Evolutionary conservation across 148 eudicot species (phyloP), one percentile per base, ranked within the genome.

Genomic region (Arbutus unedo): DNA sequence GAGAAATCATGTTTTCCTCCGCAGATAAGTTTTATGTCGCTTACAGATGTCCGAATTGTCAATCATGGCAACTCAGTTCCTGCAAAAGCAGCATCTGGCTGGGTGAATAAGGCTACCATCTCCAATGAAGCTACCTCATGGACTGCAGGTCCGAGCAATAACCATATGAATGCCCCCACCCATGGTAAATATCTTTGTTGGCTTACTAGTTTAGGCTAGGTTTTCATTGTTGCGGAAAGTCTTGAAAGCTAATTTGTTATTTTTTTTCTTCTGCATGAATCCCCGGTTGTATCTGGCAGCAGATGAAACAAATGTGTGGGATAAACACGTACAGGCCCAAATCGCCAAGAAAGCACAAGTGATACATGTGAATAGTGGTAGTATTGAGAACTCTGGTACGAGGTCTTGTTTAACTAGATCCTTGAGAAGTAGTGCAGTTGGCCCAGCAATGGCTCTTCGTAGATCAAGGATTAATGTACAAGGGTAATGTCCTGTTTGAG

Each of bases 401-500:
- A 85, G 87, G 41, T n/a, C 91, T 31, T 93, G 95, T 94, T 91
- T 94, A 16, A 78, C 78, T 71, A 90, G 90, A 89, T 89, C 88
- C 82, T 57, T 85, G 53, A 91, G 91, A 86, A 76, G 89, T 83
- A 87, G 91, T 45, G 94, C 91, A n/a, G 81, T 91, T 3, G 96
- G 95, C 68, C 92, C 96, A 25, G 91, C 92, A 55, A 88, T 95
- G 94, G 92, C 96, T 70, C 67, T 82, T 80, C 82, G 91, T 57
- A 87, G 98, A 87, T 85, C 93, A 16, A 88, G 87, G 56, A 89
- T 85, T 48, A 88, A 86, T 59, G 11, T 79, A 47, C 82, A 77
- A 81, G 62, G 10, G 48, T 43, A 14, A n/a, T 3, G 41, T 72
- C 19, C 64, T 21, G 0, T 2, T 11, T 4, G 23, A 31, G 2